phyloP scores from a whole-genome alignment of 495 filamentous ascomycete species.

The Trypethelium eluteriae region DNA sequence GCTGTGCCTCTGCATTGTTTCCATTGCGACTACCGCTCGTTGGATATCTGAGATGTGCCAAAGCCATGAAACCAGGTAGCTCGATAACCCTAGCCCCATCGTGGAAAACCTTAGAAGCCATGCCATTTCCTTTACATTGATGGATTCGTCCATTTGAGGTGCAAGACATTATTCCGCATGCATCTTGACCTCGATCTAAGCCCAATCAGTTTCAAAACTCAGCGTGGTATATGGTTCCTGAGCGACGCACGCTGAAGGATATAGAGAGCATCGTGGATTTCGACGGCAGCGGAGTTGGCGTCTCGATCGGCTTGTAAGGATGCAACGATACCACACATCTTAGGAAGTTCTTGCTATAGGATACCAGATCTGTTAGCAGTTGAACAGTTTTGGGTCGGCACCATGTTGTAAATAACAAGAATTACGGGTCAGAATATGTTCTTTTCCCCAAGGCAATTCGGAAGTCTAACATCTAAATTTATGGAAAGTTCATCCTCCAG shows the following conservation, averaged over 20 bases:
- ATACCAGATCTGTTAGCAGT: constrained; percentile 11
- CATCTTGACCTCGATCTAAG: constrained; percentile 74
- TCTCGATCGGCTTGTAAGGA: constrained; percentile 65
- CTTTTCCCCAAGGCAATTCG: constrained; percentile 31
- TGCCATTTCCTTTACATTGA: constrained; percentile 87
- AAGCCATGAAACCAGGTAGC: constrained; percentile 82
- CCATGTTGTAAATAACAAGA: constrained; percentile 8
- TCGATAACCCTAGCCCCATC: constrained; percentile 67
- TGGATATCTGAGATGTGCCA: constrained; percentile 84
- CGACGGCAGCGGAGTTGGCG: constrained; percentile 58
- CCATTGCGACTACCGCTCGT: constrained; percentile 61
- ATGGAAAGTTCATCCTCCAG: constrained; percentile 14
- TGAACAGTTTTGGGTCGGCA: neutral
- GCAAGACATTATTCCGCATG: constrained; percentile 79
- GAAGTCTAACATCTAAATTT: constrained; percentile 41
- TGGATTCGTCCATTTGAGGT: constrained; percentile 70
- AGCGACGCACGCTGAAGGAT: constrained; percentile 52
- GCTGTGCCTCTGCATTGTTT: constrained; percentile 65
- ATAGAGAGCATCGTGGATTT: constrained; percentile 85
- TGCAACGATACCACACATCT: constrained; percentile 83
- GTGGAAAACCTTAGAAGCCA: constrained; percentile 81
- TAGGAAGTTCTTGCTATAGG: constrained; percentile 22
- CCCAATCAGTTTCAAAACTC: neutral
- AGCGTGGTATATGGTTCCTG: neutral
- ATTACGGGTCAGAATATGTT: constrained; percentile 12